These are phyloP conservation scores for Claviceps citrina DNA, from an alignment of 2,329 filamentous ascomycete genomes.

Conservation along the genomic window DNA sequence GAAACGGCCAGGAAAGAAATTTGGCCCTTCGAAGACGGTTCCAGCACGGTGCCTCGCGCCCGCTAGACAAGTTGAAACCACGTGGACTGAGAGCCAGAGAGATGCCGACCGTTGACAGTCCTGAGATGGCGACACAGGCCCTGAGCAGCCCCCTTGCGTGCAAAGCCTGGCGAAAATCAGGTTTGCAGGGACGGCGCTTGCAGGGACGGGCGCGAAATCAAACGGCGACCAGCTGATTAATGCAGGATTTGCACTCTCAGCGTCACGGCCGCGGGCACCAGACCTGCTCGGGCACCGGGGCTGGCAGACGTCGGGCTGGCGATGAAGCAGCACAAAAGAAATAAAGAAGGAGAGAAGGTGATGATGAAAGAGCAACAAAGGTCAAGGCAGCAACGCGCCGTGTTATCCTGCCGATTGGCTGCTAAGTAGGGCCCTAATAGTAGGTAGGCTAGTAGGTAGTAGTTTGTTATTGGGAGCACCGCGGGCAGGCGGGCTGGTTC, in stretches of 20 bases:
- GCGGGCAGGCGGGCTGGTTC: too few species aligned
- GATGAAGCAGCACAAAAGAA: constrained; percentile 1
- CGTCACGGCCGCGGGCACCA: background rate
- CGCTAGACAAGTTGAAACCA: background rate
- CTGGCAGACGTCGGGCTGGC: background rate
- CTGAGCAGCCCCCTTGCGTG: constrained; percentile 2
- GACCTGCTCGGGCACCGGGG: background rate
- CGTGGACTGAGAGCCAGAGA: background rate
- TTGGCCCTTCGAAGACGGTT: constrained; percentile 2
- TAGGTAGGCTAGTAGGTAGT: too few species aligned
- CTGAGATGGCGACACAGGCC: background rate
- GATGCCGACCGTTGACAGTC: background rate
- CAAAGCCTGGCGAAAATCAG: background rate
- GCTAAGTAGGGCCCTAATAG: too few species aligned
- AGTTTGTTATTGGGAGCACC: too few species aligned
- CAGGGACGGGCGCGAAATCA: constrained; percentile 2
- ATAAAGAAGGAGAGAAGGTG: background rate
- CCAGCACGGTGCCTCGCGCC: constrained; percentile 1
- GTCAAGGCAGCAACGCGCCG: too few species aligned
- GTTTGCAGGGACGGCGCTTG: background rate
- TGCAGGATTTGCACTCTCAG: constrained; percentile 3
- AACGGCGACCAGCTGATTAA: background rate
- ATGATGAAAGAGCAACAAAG: too few species aligned
- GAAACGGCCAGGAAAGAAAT: background rate
- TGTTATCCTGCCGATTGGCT: too few species aligned